Conservation (phyloP, 768 basidiomycete species). For the Multifurca ochricompacta region DNA sequence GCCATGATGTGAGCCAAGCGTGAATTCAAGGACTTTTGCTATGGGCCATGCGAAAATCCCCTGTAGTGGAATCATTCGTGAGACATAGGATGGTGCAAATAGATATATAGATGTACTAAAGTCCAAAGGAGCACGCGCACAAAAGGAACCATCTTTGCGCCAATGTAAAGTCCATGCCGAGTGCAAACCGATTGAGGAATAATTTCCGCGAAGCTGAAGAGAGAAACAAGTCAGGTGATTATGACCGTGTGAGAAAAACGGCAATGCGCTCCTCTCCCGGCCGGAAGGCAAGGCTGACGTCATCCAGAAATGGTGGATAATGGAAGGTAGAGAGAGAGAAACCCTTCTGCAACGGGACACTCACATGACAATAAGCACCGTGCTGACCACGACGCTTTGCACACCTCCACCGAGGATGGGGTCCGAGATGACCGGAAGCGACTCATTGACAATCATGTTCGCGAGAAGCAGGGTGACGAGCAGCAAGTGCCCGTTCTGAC, state of each 20-base stretch:
- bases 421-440: constrained; percentile 77
- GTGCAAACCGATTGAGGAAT: constrained; percentile 92
- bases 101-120: constrained; percentile 38
- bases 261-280: background rate
- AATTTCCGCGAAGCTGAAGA: constrained; percentile 73
- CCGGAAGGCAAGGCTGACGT: background rate
- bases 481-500: constrained; percentile 74
- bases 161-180: constrained; percentile 81
- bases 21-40: constrained; percentile 71
- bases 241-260: no score
- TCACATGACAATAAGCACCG: constrained; percentile 81
- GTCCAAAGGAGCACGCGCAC: constrained; percentile 61
- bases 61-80: constrained; percentile 29
- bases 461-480: constrained; percentile 77
- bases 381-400: constrained; percentile 72
- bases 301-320: background rate
- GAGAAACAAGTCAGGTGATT: background rate
- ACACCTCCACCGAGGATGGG: constrained; percentile 73
- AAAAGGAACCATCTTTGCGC: constrained; percentile 75
- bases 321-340: background rate
- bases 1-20: constrained; percentile 78
- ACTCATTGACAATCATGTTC: constrained; percentile 91
- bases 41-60: constrained; percentile 78
- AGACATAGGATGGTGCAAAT: background rate
- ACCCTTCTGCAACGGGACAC: constrained; percentile 26